A percentile compares a stretch with the other conserved stretches of the same genome.
Evolutionary conservation across 768 basidiomycete species (phyloP).

Genomic region (Xanthoconium purpureum): DNA sequence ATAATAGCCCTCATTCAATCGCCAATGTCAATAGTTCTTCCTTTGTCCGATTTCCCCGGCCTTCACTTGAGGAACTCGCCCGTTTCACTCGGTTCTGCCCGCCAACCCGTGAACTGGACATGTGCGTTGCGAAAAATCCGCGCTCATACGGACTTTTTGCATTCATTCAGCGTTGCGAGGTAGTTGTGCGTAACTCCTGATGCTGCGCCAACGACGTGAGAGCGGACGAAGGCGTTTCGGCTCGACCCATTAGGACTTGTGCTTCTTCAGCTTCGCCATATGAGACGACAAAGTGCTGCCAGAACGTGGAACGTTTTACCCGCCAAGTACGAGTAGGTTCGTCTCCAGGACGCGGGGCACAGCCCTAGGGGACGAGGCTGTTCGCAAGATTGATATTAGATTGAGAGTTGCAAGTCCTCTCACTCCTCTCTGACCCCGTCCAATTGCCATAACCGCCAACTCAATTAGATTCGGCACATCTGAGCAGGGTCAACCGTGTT

Average conservation of each 20-base stretch:
- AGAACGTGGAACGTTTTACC: neutral
- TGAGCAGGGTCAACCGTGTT: slow-evolving; percentile 11
- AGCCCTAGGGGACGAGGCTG: slow-evolving; percentile 9
- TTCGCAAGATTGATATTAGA: slow-evolving; percentile 15
- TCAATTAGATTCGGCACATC: slow-evolving; percentile 11
- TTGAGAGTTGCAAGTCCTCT: slow-evolving; percentile 3
- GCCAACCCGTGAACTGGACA: neutral
- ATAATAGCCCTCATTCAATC: neutral
- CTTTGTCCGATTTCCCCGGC: neutral
- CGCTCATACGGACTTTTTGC: slow-evolving; percentile 12
- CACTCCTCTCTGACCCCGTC: slow-evolving; percentile 11
- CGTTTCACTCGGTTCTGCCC: neutral
- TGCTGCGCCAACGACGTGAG: slow-evolving; percentile 6
- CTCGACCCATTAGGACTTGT: slow-evolving; percentile 6
- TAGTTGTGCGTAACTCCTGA: neutral
- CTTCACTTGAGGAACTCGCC: neutral
- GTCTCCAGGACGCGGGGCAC: slow-evolving; percentile 16
- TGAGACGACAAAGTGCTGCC: neutral
- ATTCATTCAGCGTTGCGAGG: neutral
- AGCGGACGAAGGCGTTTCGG: slow-evolving; percentile 7
- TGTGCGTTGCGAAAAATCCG: neutral
- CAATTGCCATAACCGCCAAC: slow-evolving; percentile 2
- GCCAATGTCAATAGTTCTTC: neutral
- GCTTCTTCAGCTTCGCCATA: neutral
- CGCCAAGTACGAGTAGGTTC: neutral